Conservation (phyloP, 2,329 filamentous ascomycete species). For the Remersonia thermophila region DNA sequence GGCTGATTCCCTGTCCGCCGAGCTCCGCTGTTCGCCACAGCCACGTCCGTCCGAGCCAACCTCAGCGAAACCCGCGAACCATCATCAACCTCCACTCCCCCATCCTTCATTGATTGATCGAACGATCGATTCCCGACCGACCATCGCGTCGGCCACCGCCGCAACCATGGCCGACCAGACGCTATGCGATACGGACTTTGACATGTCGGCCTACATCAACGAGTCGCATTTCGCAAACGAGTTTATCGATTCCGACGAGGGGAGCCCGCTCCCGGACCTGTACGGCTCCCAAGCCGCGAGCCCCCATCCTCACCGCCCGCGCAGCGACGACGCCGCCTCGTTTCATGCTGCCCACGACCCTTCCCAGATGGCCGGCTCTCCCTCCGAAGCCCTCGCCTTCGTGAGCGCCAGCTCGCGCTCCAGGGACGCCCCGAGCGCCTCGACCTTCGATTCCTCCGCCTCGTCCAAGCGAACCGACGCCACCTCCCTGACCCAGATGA, state of each 20-base stretch:
- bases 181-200: constrained; percentile 7
- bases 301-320: constrained; percentile 1
- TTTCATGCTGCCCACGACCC: constrained; percentile 5
- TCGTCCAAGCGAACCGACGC: constrained; percentile 36
- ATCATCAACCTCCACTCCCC: no score
- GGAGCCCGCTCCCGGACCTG: constrained; percentile 7
- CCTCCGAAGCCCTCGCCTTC: constrained; percentile 10
- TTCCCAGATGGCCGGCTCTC: constrained; percentile 8
- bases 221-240: constrained; percentile 5
- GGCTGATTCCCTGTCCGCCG: no score
- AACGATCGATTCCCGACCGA: background rate
- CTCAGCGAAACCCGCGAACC: no score
- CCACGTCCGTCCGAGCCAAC: no score
- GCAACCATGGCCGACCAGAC: constrained; percentile 5
- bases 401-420: constrained; percentile 11
- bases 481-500: constrained; percentile 33
- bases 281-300: no score
- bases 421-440: constrained; percentile 16
- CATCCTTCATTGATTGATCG: background rate
- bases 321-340: constrained; percentile 8
- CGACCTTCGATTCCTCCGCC: constrained; percentile 30
- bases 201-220: constrained; percentile 1
- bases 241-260: constrained; percentile 15
- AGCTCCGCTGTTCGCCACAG: no score
- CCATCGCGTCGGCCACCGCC: background rate